A percentile compares a stretch with the other conserved stretches of the same genome.
Conservation (phyloP, 2,329 filamentous ascomycete genomes). For the Bretziella fagacearum region DNA sequence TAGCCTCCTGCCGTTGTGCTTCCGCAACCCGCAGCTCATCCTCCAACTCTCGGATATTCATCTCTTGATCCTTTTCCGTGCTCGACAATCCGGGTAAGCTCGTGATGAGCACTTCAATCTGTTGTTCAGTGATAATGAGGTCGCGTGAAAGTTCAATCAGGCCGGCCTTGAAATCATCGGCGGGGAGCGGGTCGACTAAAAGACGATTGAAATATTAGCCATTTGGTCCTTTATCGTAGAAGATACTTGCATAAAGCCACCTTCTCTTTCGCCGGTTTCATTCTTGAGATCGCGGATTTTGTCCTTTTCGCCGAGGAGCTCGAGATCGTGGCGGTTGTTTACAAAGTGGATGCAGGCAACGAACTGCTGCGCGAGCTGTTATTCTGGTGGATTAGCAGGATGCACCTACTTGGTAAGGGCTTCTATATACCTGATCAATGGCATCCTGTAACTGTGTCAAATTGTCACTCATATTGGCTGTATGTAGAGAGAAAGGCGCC, state of each 20-base stretch:
- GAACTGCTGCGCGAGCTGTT: conserved; percentile 51
- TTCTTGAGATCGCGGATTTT: conserved; percentile 42
- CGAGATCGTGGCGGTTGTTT: conserved; percentile 50
- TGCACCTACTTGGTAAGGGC: not conserved
- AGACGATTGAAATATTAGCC: not conserved
- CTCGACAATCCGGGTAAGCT: conserved; percentile 61
- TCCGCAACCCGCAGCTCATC: conserved; percentile 48
- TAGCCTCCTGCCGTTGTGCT: conserved; percentile 42
- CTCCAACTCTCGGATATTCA: conserved; percentile 46
- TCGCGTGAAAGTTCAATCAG: conserved; percentile 60
- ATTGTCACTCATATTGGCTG: conserved; percentile 48
- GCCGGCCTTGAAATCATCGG: conserved; percentile 48
- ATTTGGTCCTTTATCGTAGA: not conserved
- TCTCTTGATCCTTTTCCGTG: conserved; percentile 60
- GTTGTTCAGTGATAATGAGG: conserved; percentile 63
- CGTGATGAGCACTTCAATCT: conserved; percentile 63
- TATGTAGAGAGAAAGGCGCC: not conserved
- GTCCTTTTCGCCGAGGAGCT: conserved; percentile 39
- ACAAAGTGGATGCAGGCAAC: conserved; percentile 50
- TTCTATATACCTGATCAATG: conserved; percentile 50
- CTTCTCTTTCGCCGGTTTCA: conserved; percentile 34
- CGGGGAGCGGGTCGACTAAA: conserved; percentile 42
- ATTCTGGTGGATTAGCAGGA: not conserved
- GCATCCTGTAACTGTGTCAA: conserved; percentile 75
- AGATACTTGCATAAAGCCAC: conserved; percentile 19